phyloP scores from a whole-genome alignment of 2,329 filamentous ascomycete species.

The Trichoderma hamatum region DNA sequence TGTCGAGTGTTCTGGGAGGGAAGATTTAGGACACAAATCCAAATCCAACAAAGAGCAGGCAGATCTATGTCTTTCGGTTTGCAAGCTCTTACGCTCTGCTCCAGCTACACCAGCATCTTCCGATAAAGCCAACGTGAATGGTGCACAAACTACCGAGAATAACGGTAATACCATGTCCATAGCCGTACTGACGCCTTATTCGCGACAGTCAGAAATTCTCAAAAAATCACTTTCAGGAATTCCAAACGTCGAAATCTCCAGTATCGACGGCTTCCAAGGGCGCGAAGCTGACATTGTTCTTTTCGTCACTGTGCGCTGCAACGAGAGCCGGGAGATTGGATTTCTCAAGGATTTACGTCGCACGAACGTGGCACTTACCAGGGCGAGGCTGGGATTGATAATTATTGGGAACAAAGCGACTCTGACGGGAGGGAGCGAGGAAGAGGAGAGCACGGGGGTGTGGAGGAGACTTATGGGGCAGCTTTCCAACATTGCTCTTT shows the following conservation, averaged over 20 bases:
- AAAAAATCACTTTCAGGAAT: conserved; percentile 32
- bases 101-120: conserved; percentile 1
- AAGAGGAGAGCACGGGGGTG: conserved; percentile 25
- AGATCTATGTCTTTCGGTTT: conserved; percentile 40
- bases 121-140: not conserved
- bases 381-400: conserved; percentile 41
- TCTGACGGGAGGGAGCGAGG: conserved; percentile 31
- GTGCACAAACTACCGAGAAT: not conserved
- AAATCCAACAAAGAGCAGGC: conserved; percentile 46
- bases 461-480: conserved; percentile 22
- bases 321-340: conserved; percentile 43
- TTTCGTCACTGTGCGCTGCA: conserved; percentile 48
- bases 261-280: conserved; percentile 49
- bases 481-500: not conserved
- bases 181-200: conserved; percentile 48
- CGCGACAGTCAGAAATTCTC: conserved; percentile 41
- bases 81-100: conserved; percentile 35
- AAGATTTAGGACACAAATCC: conserved; percentile 44
- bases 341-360: conserved; percentile 46
- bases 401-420: conserved; percentile 39
- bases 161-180: conserved; percentile 24
- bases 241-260: conserved; percentile 41
- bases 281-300: conserved; percentile 48
- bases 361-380: conserved; percentile 47
- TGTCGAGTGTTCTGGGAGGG: conserved; percentile 40